Evolutionary conservation across 2,329 filamentous ascomycete genomes (phyloP).

Genomic region (Aspergillus transmontanensis): DNA sequence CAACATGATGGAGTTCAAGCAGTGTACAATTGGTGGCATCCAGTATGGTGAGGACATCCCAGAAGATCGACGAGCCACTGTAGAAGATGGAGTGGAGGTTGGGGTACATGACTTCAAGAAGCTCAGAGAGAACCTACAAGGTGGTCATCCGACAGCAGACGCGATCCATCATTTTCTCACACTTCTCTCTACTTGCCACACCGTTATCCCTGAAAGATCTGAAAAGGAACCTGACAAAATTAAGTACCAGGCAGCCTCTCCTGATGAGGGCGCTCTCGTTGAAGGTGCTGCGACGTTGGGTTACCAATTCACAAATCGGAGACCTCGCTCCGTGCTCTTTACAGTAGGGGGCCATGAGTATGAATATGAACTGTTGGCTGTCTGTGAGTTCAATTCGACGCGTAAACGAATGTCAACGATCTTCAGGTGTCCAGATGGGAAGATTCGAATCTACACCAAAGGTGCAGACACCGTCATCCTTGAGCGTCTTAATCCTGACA

Average conservation of each 20-base stretch:
- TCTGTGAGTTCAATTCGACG: constrained; percentile 99
- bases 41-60: constrained; percentile 92
- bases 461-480: constrained; percentile 97
- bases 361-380: constrained; percentile 88
- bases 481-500: constrained; percentile 81
- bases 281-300: constrained; percentile 84
- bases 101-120: constrained; percentile 84
- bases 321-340: constrained; percentile 85
- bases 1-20: constrained; percentile 98
- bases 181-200: constrained; percentile 88
- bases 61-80: constrained; percentile 80
- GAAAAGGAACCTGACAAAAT: constrained; percentile 78
- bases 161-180: constrained; percentile 82
- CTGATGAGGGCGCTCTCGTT: constrained; percentile 95
- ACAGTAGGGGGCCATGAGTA: constrained; percentile 70
- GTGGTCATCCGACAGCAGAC: constrained; percentile 59
- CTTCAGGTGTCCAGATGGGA: constrained; percentile 93
- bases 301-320: constrained; percentile 87
- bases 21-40: constrained; percentile 88
- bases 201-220: constrained; percentile 88
- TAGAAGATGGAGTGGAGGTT: constrained; percentile 74
- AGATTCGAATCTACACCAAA: constrained; percentile 91
- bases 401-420: constrained; percentile 98
- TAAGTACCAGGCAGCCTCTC: constrained; percentile 97
- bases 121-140: constrained; percentile 67